A percentile compares a stretch with the other conserved stretches of the same genome.
These are phyloP conservation scores for Neopestalotiopsis clavispora DNA, from an alignment of 2,329 filamentous ascomycete genomes.

Conservation along the genomic window DNA sequence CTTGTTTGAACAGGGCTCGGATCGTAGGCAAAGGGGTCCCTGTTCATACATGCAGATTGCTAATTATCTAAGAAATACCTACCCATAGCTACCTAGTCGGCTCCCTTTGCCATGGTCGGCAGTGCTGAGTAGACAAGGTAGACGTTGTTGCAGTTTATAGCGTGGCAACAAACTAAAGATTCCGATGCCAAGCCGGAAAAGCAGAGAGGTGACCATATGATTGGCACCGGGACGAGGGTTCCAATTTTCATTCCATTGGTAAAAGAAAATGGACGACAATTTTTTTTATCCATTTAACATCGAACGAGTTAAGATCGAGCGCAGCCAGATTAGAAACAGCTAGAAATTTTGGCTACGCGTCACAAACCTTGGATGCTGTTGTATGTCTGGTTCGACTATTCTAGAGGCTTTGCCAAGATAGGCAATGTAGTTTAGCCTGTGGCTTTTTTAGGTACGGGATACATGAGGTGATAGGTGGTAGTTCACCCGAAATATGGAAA, in stretches of 20 bases:
- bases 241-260: background rate
- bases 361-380: background rate
- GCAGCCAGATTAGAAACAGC: slow-evolving; percentile 7
- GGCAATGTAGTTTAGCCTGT: slow-evolving; percentile 2
- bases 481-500: background rate
- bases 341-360: slow-evolving; percentile 8
- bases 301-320: background rate
- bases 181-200: background rate
- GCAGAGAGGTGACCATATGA: background rate
- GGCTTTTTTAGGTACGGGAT: background rate
- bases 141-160: background rate
- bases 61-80: background rate
- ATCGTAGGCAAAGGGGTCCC: background rate
- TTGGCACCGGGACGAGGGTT: background rate
- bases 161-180: background rate
- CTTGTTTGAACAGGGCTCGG: background rate
- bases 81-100: background rate
- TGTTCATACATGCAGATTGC: background rate
- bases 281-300: background rate
- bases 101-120: background rate
- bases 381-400: background rate
- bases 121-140: background rate
- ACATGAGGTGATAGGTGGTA: background rate
- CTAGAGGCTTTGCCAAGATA: background rate
- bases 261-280: background rate